Evolutionary conservation across 2,329 filamentous ascomycete species (phyloP), one percentile per base, ranked within the genome.

Genomic region (Nothomitra cinnamomea): DNA sequence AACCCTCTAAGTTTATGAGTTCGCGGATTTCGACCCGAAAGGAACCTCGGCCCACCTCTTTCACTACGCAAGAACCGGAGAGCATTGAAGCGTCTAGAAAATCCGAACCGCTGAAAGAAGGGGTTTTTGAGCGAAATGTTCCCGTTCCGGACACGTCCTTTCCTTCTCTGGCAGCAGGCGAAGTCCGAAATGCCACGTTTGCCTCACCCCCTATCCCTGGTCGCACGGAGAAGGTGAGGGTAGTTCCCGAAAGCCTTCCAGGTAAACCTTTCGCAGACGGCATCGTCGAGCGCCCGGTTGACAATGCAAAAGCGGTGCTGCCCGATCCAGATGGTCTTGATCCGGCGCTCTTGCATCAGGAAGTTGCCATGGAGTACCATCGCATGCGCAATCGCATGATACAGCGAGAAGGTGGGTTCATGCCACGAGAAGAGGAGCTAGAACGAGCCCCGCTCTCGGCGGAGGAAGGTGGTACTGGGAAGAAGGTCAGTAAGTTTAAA

Each of bases 341-440:
- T 60, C 78, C 84, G 3, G 73, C 79, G 19, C 70, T 89, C 28
- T 72, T 90, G 51, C 77, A 84, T 53, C 80, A 85, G 57, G 84
- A 94, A 65, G 80, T 94, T 13, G 82, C 85, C 6, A 78, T 79
- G 38, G 85, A 94, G 63, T 94, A 94, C 66, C 84, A 94, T 65
- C 80, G 79, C 45, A 74, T 86, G 65, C 83, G 90, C 19, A 94
- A 89, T 64, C 79, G 78, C 61, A 82, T 94, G 67, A 88, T 95
- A 53, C 80, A 87, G 59, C 77, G 81, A 60, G 80, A 92, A 60
- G 88, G 88, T 52, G 88, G 88, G 2, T 94, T 95, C 65, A 69
- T 84, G 60, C 60, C 64, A 1, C 76, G 79, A 55, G 78, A 87
- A 60, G 79, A 85, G 56, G 80, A 87, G 56, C 73, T 78, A 52